These are phyloP conservation scores for Penicillium tannophilum DNA, from an alignment of 495 filamentous ascomycete species.

Conservation along the genomic window DNA sequence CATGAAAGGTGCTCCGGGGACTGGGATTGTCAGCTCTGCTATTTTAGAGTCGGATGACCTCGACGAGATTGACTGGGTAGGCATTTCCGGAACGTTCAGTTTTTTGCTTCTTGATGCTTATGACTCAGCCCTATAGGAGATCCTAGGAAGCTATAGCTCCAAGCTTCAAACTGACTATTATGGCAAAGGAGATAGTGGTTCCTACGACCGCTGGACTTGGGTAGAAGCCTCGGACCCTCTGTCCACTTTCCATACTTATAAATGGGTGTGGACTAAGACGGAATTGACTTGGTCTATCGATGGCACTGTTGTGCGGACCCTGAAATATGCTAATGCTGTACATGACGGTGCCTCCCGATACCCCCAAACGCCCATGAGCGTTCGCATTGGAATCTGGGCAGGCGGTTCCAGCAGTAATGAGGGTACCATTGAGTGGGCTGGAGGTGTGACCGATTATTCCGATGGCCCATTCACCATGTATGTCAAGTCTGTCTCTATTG, in stretches of 20 bases:
- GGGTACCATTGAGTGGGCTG: conserved; percentile 72
- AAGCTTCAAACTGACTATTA: conserved; percentile 92
- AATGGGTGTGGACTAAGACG: conserved; percentile 76
- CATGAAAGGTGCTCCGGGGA: conserved; percentile 71
- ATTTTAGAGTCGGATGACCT: conserved; percentile 86
- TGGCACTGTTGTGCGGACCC: conserved; percentile 68
- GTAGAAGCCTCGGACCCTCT: conserved; percentile 63
- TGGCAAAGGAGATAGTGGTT: conserved; percentile 80
- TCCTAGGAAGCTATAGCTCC: conserved; percentile 58
- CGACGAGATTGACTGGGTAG: conserved; percentile 93
- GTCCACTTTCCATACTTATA: conserved; percentile 76
- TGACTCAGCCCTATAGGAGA: conserved; percentile 29
- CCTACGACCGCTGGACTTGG: conserved; percentile 73
- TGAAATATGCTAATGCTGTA: conserved; percentile 54
- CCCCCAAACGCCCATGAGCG: conserved; percentile 87
- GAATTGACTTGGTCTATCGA: conserved; percentile 79
- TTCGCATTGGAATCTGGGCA: conserved; percentile 85
- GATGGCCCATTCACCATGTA: conserved; percentile 79
- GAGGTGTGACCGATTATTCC: conserved; percentile 71
- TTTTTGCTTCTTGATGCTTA: too few species aligned
- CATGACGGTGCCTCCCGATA: conserved; percentile 67
- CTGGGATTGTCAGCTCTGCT: conserved; percentile 76
- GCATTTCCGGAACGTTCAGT: conserved; percentile 19
- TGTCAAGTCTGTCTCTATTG: conserved; percentile 58
- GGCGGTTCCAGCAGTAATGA: conserved; percentile 69